phyloP scores from a whole-genome alignment of 2,329 filamentous ascomycete species.

The Pyrenochaeta sp. region DNA sequence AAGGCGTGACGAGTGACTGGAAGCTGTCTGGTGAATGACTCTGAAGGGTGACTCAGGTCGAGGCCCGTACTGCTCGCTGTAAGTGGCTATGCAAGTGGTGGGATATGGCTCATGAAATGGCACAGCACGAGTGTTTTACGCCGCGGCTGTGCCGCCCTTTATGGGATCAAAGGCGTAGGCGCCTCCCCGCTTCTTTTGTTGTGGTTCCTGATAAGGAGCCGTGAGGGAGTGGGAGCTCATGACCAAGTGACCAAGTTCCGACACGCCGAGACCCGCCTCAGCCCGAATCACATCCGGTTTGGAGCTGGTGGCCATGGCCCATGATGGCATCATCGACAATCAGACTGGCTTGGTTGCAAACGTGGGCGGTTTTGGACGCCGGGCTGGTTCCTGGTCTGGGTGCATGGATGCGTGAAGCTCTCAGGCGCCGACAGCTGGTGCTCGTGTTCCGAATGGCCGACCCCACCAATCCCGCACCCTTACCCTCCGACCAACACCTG shows the following conservation, averaged over 20 bases:
- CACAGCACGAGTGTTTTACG: slow-evolving; percentile 27
- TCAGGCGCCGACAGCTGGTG: slow-evolving; percentile 10
- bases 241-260: slow-evolving; percentile 35
- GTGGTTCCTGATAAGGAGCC: slow-evolving; percentile 38
- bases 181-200: slow-evolving; percentile 31
- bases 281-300: slow-evolving; percentile 35
- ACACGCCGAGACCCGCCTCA: slow-evolving; percentile 41
- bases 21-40: slow-evolving; percentile 47
- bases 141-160: slow-evolving; percentile 31
- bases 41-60: slow-evolving; percentile 44
- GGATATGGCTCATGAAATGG: slow-evolving; percentile 25
- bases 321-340: slow-evolving; percentile 43
- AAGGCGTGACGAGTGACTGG: slow-evolving; percentile 43
- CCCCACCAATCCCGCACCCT: slow-evolving; percentile 28
- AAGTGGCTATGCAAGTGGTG: slow-evolving; percentile 40
- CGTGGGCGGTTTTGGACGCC: slow-evolving; percentile 45
- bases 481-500: slow-evolving; percentile 35
- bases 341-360: slow-evolving; percentile 44
- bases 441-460: slow-evolving; percentile 21
- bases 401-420: slow-evolving; percentile 15
- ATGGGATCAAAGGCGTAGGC: slow-evolving; percentile 37
- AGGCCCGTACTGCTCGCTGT: slow-evolving; percentile 26
- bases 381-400: slow-evolving; percentile 23
- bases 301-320: slow-evolving; percentile 21
- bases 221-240: slow-evolving; percentile 34